Evolutionary conservation across 352 stramenopile genomes (phyloP), one percentile per base, ranked within the genome.

Genomic region (Globisporangium irregulare): DNA sequence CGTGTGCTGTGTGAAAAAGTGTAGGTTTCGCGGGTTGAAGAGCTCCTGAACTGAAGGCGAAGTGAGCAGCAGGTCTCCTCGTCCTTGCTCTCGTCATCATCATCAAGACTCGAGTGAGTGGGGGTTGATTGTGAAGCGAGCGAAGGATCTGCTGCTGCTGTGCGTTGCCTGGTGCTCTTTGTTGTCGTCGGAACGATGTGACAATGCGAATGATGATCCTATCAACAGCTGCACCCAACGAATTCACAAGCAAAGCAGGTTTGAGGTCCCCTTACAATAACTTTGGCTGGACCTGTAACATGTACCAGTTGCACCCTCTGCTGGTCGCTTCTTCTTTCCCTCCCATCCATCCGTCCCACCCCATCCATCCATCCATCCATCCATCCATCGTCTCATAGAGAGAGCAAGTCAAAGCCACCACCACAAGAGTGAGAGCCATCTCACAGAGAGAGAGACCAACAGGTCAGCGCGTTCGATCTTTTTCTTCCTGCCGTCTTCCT

Each of bases 201-300:
- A 59, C 53, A 59, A 59, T 58, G 50, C 24, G 51, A 51, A 20
- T 22, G 48, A 32, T 10, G 50, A 34, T 36, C 24, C 12, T 22
- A 20, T 58, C 51, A 58, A 58, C 51, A 58, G 24, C 51, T 51
- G 43, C 43, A 51, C 43, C 43, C 18, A 51, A 51, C 6, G 43
- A 4, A 51, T 51, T 50, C 43, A 41, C 36, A 18, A 32, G 27
- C 27, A 32, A 32, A 32, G 27, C 27, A 32, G 27, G 27, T 32
- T 32, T 32, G 27, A 32, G 27, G 27, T 32, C 27, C 27, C 27
- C 27, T 32, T 32, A 32, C 27, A 32, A 32, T 32, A 32, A 4
- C 27, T 32, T 9, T 41, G 34, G 34, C 6, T 41, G 34, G 34
- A 41, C 34, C 15, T 50, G 41, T 20, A 50, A 50, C 14, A 8